Evolutionary conservation across 192 early-diverging fungal species (phyloP).

Genomic region (Coemansia sp.): DNA sequence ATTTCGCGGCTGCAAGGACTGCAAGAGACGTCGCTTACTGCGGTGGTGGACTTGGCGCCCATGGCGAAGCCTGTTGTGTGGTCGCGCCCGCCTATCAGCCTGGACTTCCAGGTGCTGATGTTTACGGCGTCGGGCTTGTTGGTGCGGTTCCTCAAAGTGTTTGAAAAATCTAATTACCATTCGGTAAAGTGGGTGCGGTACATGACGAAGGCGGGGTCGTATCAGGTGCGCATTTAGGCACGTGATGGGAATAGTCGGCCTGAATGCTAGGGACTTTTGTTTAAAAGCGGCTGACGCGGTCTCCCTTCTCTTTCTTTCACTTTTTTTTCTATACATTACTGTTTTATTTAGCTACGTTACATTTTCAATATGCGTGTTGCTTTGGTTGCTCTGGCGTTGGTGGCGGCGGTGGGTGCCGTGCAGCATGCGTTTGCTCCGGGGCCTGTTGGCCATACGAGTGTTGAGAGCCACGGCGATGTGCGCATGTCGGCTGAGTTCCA

Average conservation of each 20-base stretch:
- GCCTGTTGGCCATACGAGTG: neutral
- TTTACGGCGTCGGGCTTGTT: slow-evolving; percentile 95
- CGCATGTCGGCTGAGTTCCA: slow-evolving; percentile 18
- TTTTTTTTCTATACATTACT: neutral
- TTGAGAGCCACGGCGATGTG: neutral
- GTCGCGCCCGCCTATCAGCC: slow-evolving; percentile 91
- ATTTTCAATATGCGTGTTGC: slow-evolving; percentile 15
- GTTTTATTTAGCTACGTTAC: neutral
- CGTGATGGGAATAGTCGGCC: neutral
- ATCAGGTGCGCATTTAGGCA: slow-evolving; percentile 43
- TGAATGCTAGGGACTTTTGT: too few relatives aligned
- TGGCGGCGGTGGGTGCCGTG: neutral
- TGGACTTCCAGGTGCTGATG: slow-evolving; percentile 90
- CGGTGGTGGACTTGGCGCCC: slow-evolving; percentile 76
- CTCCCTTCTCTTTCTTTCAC: neutral
- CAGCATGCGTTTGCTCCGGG: slow-evolving; percentile 17
- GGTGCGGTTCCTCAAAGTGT: slow-evolving; percentile 96
- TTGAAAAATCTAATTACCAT: slow-evolving; percentile 94
- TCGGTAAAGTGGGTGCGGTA: slow-evolving; percentile 99
- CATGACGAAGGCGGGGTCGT: slow-evolving; percentile 84
- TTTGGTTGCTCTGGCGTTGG: slow-evolving; percentile 14
- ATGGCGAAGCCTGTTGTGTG: slow-evolving; percentile 85
- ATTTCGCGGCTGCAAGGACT: slow-evolving; percentile 90
- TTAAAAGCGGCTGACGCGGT: too few relatives aligned
- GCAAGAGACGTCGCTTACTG: slow-evolving; percentile 77